A percentile compares a stretch with the other conserved stretches of the same genome.
These are phyloP conservation scores for Actinomortierella wolfii DNA, from an alignment of 371 early-diverging fungal genomes.

Conservation along the genomic window DNA sequence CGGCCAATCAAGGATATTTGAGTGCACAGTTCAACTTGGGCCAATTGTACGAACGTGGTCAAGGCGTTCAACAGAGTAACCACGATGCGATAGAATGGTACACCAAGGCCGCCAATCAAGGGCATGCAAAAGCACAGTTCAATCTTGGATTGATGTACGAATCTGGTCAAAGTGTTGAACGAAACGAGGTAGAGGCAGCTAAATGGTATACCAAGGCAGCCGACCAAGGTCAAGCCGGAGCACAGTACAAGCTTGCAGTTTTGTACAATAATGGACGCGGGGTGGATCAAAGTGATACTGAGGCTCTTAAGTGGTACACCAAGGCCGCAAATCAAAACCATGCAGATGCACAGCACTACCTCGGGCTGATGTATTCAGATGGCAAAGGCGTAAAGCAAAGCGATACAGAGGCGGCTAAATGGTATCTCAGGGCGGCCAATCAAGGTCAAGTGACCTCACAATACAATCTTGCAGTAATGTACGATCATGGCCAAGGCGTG, in stretches of 20 bases:
- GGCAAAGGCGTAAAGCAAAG: conserved; percentile 76
- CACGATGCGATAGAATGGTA: conserved; percentile 75
- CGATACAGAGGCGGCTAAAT: conserved; percentile 65
- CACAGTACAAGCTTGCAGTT: conserved; percentile 77
- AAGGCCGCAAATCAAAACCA: conserved; percentile 67
- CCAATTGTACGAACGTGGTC: conserved; percentile 81
- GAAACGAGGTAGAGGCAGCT: conserved; percentile 66
- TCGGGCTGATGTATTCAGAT: conserved; percentile 85
- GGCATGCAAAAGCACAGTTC: conserved; percentile 76
- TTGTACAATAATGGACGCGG: conserved; percentile 87
- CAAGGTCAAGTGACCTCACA: conserved; percentile 83
- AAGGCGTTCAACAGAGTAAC: conserved; percentile 74
- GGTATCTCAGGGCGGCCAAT: conserved; percentile 73
- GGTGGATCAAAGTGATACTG: conserved; percentile 63
- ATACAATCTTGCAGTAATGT: conserved; percentile 69
- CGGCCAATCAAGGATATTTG: conserved; percentile 78
- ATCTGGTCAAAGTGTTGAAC: conserved; percentile 77
- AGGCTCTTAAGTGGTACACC: conserved; percentile 75
- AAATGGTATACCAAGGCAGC: conserved; percentile 75
- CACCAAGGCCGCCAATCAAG: conserved; percentile 61
- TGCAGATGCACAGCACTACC: conserved; percentile 72
- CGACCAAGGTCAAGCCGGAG: conserved; percentile 77
- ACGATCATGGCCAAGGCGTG: conserved; percentile 83
- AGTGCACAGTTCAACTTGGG: conserved; percentile 70
- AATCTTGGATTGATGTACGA: conserved; percentile 86